Conservation (phyloP, 2,329 filamentous ascomycete genomes). For the Botrytis hyacinthi region DNA sequence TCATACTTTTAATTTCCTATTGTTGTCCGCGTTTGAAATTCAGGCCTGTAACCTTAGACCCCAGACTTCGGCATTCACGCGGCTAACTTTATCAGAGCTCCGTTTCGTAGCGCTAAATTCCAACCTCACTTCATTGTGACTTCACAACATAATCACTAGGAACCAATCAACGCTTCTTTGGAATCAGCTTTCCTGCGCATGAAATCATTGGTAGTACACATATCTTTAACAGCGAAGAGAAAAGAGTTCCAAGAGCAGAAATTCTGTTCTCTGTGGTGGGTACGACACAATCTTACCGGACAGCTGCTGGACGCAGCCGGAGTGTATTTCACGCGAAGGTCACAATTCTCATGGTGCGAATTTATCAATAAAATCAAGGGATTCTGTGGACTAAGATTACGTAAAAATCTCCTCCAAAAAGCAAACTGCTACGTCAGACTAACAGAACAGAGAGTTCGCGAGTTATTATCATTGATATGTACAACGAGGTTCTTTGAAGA, state of each 20-base stretch:
- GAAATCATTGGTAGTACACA: not conserved
- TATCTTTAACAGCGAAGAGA: not conserved
- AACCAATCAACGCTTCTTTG: accelerated
- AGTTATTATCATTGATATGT: not conserved
- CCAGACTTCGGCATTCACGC: not conserved
- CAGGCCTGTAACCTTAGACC: not conserved
- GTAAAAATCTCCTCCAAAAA: not conserved
- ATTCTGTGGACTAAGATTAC: not conserved
- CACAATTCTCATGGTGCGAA: not conserved
- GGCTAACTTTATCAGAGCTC: not conserved
- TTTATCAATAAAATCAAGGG: too few species aligned
- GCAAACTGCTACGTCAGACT: not conserved
- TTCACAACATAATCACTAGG: not conserved
- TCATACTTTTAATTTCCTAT: not conserved
- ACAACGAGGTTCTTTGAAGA: not conserved
- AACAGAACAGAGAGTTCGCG: not conserved
- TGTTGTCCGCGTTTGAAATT: not conserved
- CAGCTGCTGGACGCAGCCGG: not conserved
- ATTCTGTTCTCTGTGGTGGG: accelerated
- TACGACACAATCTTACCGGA: not conserved
- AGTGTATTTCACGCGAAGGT: not conserved
- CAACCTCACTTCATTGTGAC: not conserved
- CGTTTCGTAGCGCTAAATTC: not conserved
- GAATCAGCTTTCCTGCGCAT: accelerated
- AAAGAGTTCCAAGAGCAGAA: not conserved